These are phyloP conservation scores for Staphylotrichum longicolle DNA, from an alignment of 495 filamentous ascomycete genomes.

Conservation along the genomic window DNA sequence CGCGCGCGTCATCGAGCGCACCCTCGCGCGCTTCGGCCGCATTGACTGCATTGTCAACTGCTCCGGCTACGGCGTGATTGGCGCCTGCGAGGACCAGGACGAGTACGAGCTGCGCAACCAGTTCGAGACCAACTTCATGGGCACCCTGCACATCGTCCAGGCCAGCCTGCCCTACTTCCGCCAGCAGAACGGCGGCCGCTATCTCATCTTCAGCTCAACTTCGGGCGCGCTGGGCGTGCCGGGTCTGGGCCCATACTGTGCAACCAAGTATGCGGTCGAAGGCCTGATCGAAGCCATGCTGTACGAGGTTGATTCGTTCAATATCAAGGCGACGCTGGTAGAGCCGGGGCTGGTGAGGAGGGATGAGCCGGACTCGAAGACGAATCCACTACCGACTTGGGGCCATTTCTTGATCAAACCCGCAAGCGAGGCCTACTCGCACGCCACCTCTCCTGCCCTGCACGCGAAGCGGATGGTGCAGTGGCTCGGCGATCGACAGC, in stretches of 20 bases:
- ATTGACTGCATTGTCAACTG: conserved; percentile 91
- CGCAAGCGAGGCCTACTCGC: conserved; percentile 75
- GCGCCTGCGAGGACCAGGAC: conserved; percentile 94
- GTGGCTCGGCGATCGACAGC: conserved; percentile 89
- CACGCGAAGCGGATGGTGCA: conserved; percentile 94
- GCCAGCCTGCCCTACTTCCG: conserved; percentile 87
- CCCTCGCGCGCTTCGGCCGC: conserved; percentile 70
- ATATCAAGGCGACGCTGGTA: conserved; percentile 87
- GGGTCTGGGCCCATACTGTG: conserved; percentile 89
- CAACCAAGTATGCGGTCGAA: conserved; percentile 94
- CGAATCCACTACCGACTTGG: conserved; percentile 67
- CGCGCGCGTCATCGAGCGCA: conserved; percentile 61
- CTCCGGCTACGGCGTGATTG: conserved; percentile 89
- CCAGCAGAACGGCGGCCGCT: conserved; percentile 67
- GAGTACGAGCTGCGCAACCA: conserved; percentile 92
- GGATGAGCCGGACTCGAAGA: conserved; percentile 57
- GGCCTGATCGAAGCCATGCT: conserved; percentile 93
- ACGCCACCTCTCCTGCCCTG: conserved; percentile 71
- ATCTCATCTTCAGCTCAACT: conserved; percentile 91
- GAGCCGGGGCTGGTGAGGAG: conserved; percentile 84
- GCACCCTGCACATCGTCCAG: conserved; percentile 89
- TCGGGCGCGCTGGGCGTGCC: conserved; percentile 87
- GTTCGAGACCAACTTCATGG: conserved; percentile 96
- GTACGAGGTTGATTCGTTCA: conserved; percentile 89
- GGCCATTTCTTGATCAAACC: conserved; percentile 91